These are phyloP conservation scores for Brettanomyces bruxellensis DNA, from an alignment of 805 yeast species.

Conservation along the genomic window DNA sequence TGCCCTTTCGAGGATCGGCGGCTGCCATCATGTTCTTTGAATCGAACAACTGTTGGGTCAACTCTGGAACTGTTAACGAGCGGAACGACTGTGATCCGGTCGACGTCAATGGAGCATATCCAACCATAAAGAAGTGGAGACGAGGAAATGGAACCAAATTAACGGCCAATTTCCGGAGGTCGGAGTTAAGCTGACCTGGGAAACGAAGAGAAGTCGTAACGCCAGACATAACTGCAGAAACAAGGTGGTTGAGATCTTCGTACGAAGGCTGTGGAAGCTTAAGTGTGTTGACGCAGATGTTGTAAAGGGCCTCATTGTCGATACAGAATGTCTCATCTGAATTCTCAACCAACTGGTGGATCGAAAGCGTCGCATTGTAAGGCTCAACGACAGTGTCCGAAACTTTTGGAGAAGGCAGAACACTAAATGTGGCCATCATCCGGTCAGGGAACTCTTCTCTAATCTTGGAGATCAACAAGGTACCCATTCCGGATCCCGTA, in stretches of 20 bases:
- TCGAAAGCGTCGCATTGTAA: conserved; percentile 83
- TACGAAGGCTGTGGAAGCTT: conserved; percentile 74
- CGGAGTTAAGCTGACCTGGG: conserved; percentile 93
- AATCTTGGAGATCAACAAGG: conserved; percentile 72
- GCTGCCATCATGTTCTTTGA: conserved; percentile 95
- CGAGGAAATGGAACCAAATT: conserved; percentile 94
- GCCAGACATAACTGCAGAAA: conserved; percentile 90
- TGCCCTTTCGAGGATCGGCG: conserved; percentile 81
- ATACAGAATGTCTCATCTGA: conserved; percentile 92
- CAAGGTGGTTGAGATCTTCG: conserved; percentile 70
- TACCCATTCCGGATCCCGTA: conserved; percentile 97
- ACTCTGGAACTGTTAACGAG: conserved; percentile 79
- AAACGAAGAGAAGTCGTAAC: conserved; percentile 88
- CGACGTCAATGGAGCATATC: conserved; percentile 86
- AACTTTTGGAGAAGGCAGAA: conserved; percentile 84
- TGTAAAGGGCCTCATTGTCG: conserved; percentile 88
- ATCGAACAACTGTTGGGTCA: conserved; percentile 90
- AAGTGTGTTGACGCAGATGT: conserved; percentile 80
- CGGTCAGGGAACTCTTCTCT: conserved; percentile 92
- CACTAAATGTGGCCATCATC: conserved; percentile 94
- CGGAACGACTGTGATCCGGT: conserved; percentile 75
- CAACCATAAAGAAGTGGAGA: conserved; percentile 91
- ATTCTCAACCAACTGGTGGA: conserved; percentile 85
- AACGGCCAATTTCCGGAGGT: conserved; percentile 86
- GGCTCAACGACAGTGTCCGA: conserved; percentile 95